phyloP scores from a whole-genome alignment of 202 grass and related monocot species.

The Bolboschoenoplectus hybrid region DNA sequence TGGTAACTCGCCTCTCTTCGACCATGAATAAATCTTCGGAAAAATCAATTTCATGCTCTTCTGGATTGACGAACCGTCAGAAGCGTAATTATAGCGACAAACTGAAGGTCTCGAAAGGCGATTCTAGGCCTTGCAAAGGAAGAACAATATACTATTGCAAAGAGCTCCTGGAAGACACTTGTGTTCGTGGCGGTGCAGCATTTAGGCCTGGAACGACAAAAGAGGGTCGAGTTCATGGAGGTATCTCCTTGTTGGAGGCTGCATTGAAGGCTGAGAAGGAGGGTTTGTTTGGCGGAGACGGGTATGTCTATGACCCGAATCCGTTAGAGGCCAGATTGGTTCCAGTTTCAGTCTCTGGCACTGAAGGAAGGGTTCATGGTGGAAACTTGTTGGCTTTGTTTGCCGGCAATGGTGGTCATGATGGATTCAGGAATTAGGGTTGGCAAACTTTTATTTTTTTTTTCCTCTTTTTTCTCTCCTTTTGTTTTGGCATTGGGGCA shows the following conservation, averaged over 20 bases:
- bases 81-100: slow-evolving; percentile 29
- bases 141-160: slow-evolving; percentile 33
- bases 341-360: slow-evolving; percentile 22
- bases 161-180: slow-evolving; percentile 24
- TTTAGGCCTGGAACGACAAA: slow-evolving; percentile 26
- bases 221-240: slow-evolving; percentile 39
- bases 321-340: slow-evolving; percentile 23
- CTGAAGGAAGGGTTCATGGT: slow-evolving; percentile 43
- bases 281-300: slow-evolving; percentile 12
- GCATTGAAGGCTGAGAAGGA: slow-evolving; percentile 37
- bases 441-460: not conserved
- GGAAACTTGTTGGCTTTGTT: slow-evolving; percentile 39
- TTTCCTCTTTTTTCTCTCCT: not conserved
- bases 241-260: slow-evolving; percentile 29
- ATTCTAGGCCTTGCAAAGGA: slow-evolving; percentile 30
- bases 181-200: not conserved
- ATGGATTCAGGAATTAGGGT: slow-evolving; percentile 34
- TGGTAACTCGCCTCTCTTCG: slow-evolving; percentile 34
- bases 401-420: slow-evolving; percentile 8
- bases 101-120: slow-evolving; percentile 23
- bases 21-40: slow-evolving; percentile 37
- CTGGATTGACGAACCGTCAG: slow-evolving; percentile 26
- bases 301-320: slow-evolving; percentile 22
- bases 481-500: not conserved
- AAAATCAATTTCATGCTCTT: slow-evolving; percentile 26